Conservation (phyloP, 2,329 filamentous ascomycete species). For the Cytospora chrysosperma region DNA sequence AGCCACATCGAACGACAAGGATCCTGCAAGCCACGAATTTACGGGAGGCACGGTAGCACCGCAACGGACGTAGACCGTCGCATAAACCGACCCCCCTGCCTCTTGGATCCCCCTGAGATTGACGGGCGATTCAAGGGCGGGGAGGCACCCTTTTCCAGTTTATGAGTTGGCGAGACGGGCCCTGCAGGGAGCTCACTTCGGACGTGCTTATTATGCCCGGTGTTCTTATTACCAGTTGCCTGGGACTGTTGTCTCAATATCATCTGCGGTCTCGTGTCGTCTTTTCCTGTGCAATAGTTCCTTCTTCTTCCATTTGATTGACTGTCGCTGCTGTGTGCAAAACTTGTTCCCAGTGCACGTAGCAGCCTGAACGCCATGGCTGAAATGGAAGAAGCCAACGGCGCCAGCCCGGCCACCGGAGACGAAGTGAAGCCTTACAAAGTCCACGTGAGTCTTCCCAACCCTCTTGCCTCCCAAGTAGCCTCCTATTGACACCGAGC, state of each 20-base stretch:
- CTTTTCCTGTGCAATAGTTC: not conserved
- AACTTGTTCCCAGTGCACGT: not conserved
- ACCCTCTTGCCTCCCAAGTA: not conserved
- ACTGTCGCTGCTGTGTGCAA: not conserved
- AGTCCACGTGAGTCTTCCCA: constrained; percentile 50
- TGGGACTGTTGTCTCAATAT: not conserved
- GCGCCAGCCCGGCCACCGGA: constrained; percentile 30
- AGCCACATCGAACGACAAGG: not conserved
- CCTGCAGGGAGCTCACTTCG: not conserved
- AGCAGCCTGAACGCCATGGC: constrained; percentile 25
- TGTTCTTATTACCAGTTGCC: not conserved
- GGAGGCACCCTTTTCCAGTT: not conserved
- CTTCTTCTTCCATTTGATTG: not conserved
- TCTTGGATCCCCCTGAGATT: not conserved
- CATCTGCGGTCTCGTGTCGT: not conserved
- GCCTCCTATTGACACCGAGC: constrained; percentile 30
- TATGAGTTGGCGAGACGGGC: not conserved
- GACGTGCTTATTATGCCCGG: not conserved
- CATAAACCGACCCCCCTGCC: not conserved
- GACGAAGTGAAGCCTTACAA: constrained; percentile 55
- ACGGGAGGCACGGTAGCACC: not conserved
- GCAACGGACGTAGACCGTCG: not conserved
- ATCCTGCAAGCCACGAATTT: not conserved
- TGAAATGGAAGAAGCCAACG: constrained; percentile 30
- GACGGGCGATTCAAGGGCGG: not conserved